Conservation (phyloP, 140 eudicot species). For the Ambrosia hybrid region DNA sequence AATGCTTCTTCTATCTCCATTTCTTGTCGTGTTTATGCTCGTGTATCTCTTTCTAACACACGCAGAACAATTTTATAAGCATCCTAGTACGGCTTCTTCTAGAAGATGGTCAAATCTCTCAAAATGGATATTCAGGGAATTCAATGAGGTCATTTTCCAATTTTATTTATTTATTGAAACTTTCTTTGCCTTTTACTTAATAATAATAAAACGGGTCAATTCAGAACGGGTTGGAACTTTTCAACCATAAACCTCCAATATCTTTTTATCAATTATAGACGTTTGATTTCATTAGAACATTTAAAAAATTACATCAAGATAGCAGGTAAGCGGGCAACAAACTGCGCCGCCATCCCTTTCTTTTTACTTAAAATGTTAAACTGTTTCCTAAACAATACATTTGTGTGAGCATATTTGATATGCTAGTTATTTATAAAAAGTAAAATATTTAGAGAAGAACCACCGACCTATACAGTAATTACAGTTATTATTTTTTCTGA, state of each 20-base stretch:
- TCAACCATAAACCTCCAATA: too few species aligned
- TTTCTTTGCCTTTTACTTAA: background rate
- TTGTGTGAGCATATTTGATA: background rate
- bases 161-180: background rate
- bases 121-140: slow-evolving; percentile 92
- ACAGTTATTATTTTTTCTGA: too few species aligned
- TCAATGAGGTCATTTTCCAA: slow-evolving; percentile 64
- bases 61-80: slow-evolving; percentile 91
- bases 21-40: slow-evolving; percentile 85
- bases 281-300: too few species aligned
- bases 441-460: background rate
- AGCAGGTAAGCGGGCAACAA: too few species aligned
- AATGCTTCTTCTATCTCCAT: slow-evolving; percentile 92
- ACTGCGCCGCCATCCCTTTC: too few species aligned
- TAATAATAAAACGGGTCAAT: background rate
- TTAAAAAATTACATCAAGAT: too few species aligned
- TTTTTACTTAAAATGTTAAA: background rate
- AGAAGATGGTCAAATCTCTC: slow-evolving; percentile 98
- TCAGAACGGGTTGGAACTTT: too few species aligned
- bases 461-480: background rate
- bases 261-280: too few species aligned
- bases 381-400: background rate
- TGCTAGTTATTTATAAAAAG: background rate
- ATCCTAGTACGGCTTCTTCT: slow-evolving; percentile 93
- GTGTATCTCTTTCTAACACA: slow-evolving; percentile 92